Evolutionary conservation across 441 rosid genomes (phyloP).

Genomic region (Geranium incanum): DNA sequence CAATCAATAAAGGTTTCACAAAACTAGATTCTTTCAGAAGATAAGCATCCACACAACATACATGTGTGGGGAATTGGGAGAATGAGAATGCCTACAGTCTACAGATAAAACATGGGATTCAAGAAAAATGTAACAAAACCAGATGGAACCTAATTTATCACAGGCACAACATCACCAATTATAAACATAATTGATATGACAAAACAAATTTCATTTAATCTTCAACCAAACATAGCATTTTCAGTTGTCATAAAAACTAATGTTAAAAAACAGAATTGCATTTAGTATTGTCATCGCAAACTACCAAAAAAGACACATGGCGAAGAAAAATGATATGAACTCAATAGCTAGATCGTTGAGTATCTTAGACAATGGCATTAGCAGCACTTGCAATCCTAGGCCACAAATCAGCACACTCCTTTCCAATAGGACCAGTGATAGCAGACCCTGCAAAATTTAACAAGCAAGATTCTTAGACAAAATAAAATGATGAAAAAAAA

Average conservation of each 20-base stretch:
- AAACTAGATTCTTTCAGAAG: too few relatives aligned
- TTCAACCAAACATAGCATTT: too few relatives aligned
- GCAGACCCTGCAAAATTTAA: constrained; percentile 7
- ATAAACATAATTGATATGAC: too few relatives aligned
- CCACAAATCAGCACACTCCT: constrained; percentile 14
- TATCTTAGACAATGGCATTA: constrained; percentile 2
- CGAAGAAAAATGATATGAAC: background rate
- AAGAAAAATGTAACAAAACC: background rate
- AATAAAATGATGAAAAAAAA: background rate
- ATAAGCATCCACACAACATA: too few relatives aligned
- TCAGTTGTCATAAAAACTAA: background rate
- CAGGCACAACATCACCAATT: too few relatives aligned
- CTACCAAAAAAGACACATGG: background rate
- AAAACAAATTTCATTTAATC: background rate
- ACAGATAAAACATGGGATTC: too few relatives aligned
- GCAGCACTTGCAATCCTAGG: background rate
- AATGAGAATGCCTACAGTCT: too few relatives aligned
- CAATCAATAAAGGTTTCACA: too few relatives aligned
- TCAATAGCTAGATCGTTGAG: background rate
- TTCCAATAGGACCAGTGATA: constrained; percentile 15
- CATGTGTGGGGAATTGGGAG: too few relatives aligned
- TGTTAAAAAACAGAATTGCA: too few relatives aligned
- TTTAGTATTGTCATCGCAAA: too few relatives aligned
- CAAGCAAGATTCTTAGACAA: background rate
- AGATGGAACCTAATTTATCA: too few relatives aligned